Evolutionary conservation across 495 filamentous ascomycete species (phyloP), one percentile per base, ranked within the genome.

Genomic region (Xylaria flabelliformis): DNA sequence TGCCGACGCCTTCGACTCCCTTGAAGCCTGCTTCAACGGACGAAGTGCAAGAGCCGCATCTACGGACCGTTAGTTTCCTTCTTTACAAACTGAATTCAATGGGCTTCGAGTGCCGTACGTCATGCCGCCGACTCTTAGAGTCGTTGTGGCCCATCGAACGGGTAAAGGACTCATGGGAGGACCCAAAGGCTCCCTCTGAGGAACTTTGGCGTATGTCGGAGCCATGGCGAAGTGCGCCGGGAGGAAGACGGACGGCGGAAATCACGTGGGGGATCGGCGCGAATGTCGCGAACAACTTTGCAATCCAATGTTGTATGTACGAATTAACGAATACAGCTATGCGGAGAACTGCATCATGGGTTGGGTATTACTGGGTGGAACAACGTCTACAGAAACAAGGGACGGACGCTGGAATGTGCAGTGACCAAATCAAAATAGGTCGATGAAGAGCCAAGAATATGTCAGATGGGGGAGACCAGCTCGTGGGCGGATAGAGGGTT

Each of bases 121-220:
- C 95, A 98, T 98, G 68, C 95, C 95, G 71, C 91, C 93, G 36
- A 97, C 92, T 79, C 88, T 92, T 67, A 98, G 82, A 5, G 93
- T 97, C 36, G 95, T 98, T n/a, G 93, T 97, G 8, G 94, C 93
- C 77, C 92, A 94, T 91, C 77, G 91, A 87, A 64, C 83, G 78
- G 81, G 83, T 53, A 71, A 75, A 70, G 76, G 81, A 74, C 67
- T 79, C 36, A 6, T 73, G 9, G 78, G 79, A 44, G 76, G 74
- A 39, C 70, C 70, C 46, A 68, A 63, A 9, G 74, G 50, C 34
- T 82, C 83, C 77, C 77, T 73, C n/a, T 78, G 50, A n/a, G 83
- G 81, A 67, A 88, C 81, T 67, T 82, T 79, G 66, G 84, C 82
- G 64, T 84, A 77, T 64, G 76, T 59, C 13, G 86, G 85, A 12